phyloP scores from a whole-genome alignment of 176 grass and related monocot species.

The Poa pratensis region DNA sequence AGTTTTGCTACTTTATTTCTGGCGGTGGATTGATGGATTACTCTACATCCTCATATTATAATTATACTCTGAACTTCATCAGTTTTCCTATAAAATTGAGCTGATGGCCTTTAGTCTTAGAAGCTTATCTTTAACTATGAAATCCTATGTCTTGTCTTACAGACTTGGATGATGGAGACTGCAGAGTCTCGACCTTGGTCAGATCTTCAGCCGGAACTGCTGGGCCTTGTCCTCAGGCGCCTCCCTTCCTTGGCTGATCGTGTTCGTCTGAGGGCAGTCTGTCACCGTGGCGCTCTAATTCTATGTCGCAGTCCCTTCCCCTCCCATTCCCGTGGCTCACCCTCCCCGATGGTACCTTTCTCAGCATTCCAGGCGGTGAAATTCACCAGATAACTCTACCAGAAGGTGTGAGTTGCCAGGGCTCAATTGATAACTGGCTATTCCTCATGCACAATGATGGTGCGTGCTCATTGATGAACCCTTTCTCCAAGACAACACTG shows the following conservation, averaged over 20 bases:
- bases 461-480: not conserved
- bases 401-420: not conserved
- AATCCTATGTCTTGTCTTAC: not conserved
- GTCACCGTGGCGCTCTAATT: not conserved
- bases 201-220: conserved; percentile 18
- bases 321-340: not conserved
- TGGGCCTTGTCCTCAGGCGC: not conserved
- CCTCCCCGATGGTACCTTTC: not conserved
- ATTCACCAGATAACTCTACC: not conserved
- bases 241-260: not conserved
- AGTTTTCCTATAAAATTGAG: not conserved
- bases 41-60: not conserved
- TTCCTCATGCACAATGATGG: not conserved
- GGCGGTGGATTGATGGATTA: not conserved
- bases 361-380: conserved; percentile 10
- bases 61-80: not conserved
- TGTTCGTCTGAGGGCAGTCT: not conserved
- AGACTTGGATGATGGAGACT: conserved; percentile 18
- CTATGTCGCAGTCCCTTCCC: not conserved
- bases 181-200: not conserved
- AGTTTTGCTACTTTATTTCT: not conserved
- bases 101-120: not conserved
- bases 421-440: not conserved
- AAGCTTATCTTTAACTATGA: not conserved
- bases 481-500: not conserved